Conservation (phyloP, 73 alveolate genomes). For the Halteria grandinella region DNA sequence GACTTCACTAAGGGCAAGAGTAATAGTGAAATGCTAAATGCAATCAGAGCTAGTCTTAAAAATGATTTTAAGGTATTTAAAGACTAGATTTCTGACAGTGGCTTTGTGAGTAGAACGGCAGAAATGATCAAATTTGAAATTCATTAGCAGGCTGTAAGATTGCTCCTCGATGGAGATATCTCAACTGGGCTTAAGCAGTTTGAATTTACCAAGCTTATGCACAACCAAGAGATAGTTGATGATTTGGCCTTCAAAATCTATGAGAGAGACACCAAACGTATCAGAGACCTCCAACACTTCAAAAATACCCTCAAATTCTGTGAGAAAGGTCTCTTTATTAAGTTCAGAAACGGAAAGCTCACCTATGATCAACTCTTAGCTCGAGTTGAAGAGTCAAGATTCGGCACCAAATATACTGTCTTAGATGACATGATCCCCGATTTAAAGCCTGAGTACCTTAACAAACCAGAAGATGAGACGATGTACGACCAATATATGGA, state of each 20-base stretch:
- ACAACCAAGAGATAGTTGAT: background rate
- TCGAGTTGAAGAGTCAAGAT: slow-evolving; percentile 22
- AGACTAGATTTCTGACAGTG: background rate
- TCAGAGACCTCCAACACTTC: slow-evolving; percentile 17
- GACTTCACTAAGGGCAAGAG: slow-evolving; percentile 20
- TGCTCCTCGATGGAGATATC: slow-evolving; percentile 23
- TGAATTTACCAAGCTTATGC: slow-evolving; percentile 31
- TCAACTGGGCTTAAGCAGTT: background rate
- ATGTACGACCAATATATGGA: too few species aligned
- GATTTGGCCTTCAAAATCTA: slow-evolving; percentile 35
- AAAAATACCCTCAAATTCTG: slow-evolving; percentile 7
- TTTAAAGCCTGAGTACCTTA: background rate
- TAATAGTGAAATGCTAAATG: slow-evolving; percentile 10
- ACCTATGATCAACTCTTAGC: slow-evolving; percentile 42
- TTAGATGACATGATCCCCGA: slow-evolving; percentile 34
- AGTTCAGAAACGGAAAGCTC: slow-evolving; percentile 27
- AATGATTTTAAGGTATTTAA: too few species aligned
- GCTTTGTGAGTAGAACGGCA: background rate
- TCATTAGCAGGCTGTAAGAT: background rate
- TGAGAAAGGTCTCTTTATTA: slow-evolving; percentile 27
- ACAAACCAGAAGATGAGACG: slow-evolving; percentile 20
- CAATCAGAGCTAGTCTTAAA: background rate
- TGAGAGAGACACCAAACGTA: slow-evolving; percentile 19
- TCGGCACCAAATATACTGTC: slow-evolving; percentile 29
- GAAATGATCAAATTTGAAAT: background rate